These are phyloP conservation scores for Dittrichia graveolens DNA, from an alignment of 129 eudicot species.

Conservation along the genomic window DNA sequence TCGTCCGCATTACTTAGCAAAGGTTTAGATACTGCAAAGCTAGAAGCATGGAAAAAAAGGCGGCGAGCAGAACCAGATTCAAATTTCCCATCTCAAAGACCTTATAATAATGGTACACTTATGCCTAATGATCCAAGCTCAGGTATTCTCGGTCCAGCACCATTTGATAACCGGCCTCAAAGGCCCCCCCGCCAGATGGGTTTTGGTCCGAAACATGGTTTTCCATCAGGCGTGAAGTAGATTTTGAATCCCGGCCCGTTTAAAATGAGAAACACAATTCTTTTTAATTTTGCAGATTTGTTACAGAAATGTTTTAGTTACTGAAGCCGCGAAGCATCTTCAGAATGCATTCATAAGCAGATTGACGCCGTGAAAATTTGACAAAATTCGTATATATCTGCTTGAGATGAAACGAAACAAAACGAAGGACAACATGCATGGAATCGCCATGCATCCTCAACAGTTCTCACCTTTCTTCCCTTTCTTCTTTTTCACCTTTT, in stretches of 20 bases:
- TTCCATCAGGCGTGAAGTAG: too few relatives aligned
- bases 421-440: neutral
- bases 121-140: neutral
- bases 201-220: neutral
- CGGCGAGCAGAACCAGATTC: slow-evolving; percentile 68
- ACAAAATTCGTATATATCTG: neutral
- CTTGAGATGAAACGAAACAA: neutral
- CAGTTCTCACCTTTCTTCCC: too few relatives aligned
- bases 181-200: neutral
- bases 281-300: too few relatives aligned
- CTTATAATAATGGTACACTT: too few relatives aligned
- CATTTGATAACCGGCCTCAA: neutral
- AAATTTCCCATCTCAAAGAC: slow-evolving; percentile 22
- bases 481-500: too few relatives aligned
- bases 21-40: slow-evolving; percentile 65
- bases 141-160: neutral
- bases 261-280: neutral
- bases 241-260: neutral
- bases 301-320: neutral
- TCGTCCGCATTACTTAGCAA: slow-evolving; percentile 45
- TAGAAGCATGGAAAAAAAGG: slow-evolving; percentile 90
- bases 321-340: slow-evolving; percentile 7
- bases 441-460: too few relatives aligned
- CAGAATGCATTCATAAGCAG: neutral
- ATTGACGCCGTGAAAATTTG: neutral